Conservation (phyloP, 148 eudicot species). For the Euryodendron excelsum region DNA sequence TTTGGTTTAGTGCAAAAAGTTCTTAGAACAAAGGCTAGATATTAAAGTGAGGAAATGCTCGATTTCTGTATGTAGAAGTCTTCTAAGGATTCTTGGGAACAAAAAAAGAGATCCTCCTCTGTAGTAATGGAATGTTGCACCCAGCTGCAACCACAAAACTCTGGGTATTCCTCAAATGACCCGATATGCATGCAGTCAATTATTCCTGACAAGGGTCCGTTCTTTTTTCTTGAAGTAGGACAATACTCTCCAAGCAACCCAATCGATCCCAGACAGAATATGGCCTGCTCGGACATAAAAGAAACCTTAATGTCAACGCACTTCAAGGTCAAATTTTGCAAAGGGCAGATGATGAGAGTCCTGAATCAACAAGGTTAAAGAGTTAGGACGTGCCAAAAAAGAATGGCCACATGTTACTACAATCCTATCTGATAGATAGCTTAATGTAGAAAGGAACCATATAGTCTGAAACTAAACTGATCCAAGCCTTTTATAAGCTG, state of each 20-base stretch:
- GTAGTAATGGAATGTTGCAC: conserved; percentile 36
- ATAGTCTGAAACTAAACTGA: background rate
- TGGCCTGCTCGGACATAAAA: conserved; percentile 83
- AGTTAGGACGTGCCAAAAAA: background rate
- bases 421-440: background rate
- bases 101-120: conserved; percentile 12
- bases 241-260: conserved; percentile 84
- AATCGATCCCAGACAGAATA: conserved; percentile 55
- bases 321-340: conserved; percentile 14
- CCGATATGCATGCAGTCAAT: conserved; percentile 62
- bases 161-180: conserved; percentile 33
- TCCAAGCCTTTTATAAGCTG: background rate
- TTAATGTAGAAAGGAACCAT: background rate
- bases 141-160: conserved; percentile 44
- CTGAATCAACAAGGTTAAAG: conserved; percentile 11
- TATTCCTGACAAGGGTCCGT: conserved; percentile 22
- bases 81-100: conserved; percentile 27
- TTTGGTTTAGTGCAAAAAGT: conserved; percentile 18
- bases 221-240: conserved; percentile 57
- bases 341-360: conserved; percentile 4
- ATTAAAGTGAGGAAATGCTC: background rate
- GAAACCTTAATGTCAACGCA: conserved; percentile 39
- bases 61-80: conserved; percentile 13
- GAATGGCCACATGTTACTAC: background rate
- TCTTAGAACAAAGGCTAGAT: background rate